Base-by-base conservation (phyloP, 495 filamentous ascomycete genomes). In the Neurospora sp. region DNA sequence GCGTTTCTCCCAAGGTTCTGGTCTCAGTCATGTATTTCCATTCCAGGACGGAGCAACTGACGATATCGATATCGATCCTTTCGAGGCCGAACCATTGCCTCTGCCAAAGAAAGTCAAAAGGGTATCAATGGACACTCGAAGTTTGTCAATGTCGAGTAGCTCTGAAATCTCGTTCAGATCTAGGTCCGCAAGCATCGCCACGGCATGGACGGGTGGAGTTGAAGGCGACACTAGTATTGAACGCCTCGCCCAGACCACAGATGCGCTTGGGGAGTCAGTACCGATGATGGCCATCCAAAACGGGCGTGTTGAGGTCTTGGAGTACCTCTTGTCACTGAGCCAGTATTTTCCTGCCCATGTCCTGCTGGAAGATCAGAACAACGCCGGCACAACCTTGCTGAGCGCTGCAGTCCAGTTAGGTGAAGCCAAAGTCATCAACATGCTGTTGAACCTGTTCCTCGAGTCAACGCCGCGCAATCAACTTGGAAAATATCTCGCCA, bases 211-310 rank as follows among this genome's bases (percentile, higher is more conserved):
- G 5, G 92, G 90, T 75, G 89, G 86, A 6, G 88, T 95, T 39
- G 93, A 96, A 82, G 93, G 93, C 6, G 94, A 97, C 78, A 92
- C 89, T 9, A 96, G 93, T 2, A 90, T 94, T 72, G 92, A 94
- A 79, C 91, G 89, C 8, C 83, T 98, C 7, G 88, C 92, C 5
- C 91, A 92, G 77, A 97, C 94, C 0, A 92, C 96, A 76, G 90
- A 94, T 76, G 85, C 88, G 23, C 87, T 89, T 38, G 95, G 96
- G 3, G 91, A 97, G 77, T 97, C 94, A 6, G 88, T 98, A 23
- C 87, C 90, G 18, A 99, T 98, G 96, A 98, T 99, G 94, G 94
- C 95, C 9, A 88, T 98, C 40, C 94, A 97, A 77, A 88, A 90
- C 71, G 86, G 89, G 38, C 91, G 91, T 72, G 82, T 86, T 9